Evolutionary conservation across 2,329 filamentous ascomycete species (phyloP), one percentile per base, ranked within the genome.

Genomic region (Ophiostoma montium): DNA sequence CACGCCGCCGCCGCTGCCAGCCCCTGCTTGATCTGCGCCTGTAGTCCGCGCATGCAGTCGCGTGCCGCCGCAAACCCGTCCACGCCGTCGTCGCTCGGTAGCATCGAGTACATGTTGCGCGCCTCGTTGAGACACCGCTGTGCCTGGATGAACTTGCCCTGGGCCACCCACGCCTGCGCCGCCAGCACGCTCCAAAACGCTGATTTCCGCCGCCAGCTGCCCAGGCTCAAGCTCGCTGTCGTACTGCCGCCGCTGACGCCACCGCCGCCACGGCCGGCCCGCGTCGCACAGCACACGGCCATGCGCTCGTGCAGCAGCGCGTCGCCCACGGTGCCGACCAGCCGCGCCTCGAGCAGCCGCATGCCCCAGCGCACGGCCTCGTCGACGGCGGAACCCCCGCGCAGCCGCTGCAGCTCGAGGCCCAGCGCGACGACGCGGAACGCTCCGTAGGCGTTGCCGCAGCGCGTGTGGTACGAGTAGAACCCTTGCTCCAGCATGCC

Each of bases 391-490:
- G 82, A 78, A 12, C 86, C 84, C 21, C 86, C 87, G 7, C 89
- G 77, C 11, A 92, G 71, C 35, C 86, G 82, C 2, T 96, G 70
- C 1, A 98, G 76, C 62, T 98, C 94, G 23, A 92, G 70, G 0
- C 81, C 64, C 0, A 96, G 68, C 0, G 82, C 68, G 9, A 95
- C 70, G 53, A 82, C 85, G 11, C 94, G 83, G 15, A 94, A 67
- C 0, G 89, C 85, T 48, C 86, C 84, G 59, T 88, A 90, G 0
- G 86, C 78, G 23, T 83, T 78, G 43, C 76, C 81, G 59, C 86
- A 95, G 44, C 90, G 78, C 15, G 87, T 90, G 46, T 87, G 78
- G 62, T 96, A 98, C 0, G 88, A 95, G 65, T 98, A 96, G 50
- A 82, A 83, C 0, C 90, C 86, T 3, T 86, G 84, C 59, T 96